Percentiles rank a stretch among this genome's conserved stretches.
These are phyloP conservation scores for Citrullus mucosospermus DNA, from an alignment of 306 rosid species.

Conservation along the genomic window DNA sequence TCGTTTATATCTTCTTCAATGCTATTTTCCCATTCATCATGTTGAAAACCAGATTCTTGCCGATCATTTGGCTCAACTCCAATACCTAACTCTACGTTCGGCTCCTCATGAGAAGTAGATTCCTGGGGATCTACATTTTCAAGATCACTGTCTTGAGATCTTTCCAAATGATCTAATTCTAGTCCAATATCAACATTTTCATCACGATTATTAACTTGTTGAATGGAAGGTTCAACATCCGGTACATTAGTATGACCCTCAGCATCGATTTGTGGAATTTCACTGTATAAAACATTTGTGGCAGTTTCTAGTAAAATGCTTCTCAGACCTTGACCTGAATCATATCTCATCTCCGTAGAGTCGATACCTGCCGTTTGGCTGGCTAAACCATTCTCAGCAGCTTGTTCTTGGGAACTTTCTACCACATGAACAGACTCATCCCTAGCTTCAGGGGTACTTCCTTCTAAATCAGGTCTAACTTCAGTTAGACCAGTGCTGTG, in stretches of 20 bases:
- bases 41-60: slow-evolving; percentile 31
- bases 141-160: slow-evolving; percentile 18
- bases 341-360: slow-evolving; percentile 22
- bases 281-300: slow-evolving; percentile 12
- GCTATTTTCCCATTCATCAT: slow-evolving; percentile 26
- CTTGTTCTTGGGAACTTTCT: slow-evolving; percentile 28
- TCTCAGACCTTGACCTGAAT: slow-evolving; percentile 22
- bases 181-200: slow-evolving; percentile 18
- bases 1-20: slow-evolving; percentile 29
- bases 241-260: slow-evolving; percentile 21
- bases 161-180: slow-evolving; percentile 18
- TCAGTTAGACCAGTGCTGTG: slow-evolving; percentile 19
- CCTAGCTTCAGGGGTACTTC: slow-evolving; percentile 21
- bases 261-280: slow-evolving; percentile 25
- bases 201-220: slow-evolving; percentile 33
- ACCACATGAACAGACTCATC: slow-evolving; percentile 24
- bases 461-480: slow-evolving; percentile 24
- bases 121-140: slow-evolving; percentile 26
- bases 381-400: slow-evolving; percentile 24
- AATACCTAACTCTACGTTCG: slow-evolving; percentile 31
- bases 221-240: slow-evolving; percentile 22
- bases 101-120: slow-evolving; percentile 33
- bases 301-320: slow-evolving; percentile 21
- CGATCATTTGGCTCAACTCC: slow-evolving; percentile 39
- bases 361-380: slow-evolving; percentile 7